A percentile compares a stretch with the other conserved stretches of the same genome.
phyloP scores from a whole-genome alignment of 2,329 filamentous ascomycete species.

The Amauroascus niger region DNA sequence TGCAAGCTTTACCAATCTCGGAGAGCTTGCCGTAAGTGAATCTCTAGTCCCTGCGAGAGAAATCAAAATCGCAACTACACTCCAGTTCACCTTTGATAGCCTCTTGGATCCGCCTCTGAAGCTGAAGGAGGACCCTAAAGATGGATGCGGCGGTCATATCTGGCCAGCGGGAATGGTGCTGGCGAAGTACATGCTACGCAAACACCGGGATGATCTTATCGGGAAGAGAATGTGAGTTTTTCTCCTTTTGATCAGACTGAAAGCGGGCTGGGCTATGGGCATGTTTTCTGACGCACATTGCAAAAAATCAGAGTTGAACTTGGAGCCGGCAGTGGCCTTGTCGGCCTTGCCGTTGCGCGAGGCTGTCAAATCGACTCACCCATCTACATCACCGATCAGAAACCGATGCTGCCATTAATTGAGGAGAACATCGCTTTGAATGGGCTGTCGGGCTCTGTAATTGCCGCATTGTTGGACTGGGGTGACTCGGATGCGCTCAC shows the following conservation, averaged over 20 bases:
- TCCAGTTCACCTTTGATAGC: conserved; percentile 57
- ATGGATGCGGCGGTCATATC: conserved; percentile 84
- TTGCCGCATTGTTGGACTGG: conserved; percentile 72
- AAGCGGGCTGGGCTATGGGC: neutral
- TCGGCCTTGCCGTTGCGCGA: conserved; percentile 55
- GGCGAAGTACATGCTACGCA: conserved; percentile 72
- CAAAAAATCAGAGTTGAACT: conserved; percentile 63
- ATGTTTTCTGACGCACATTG: neutral
- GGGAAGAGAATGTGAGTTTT: conserved; percentile 57
- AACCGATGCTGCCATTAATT: conserved; percentile 78
- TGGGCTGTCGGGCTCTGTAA: conserved; percentile 51
- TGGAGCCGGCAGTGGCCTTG: conserved; percentile 82
- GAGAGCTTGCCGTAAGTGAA: conserved; percentile 35
- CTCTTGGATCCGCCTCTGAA: conserved; percentile 60
- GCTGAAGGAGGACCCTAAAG: conserved; percentile 73
- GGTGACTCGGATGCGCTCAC: conserved; percentile 35
- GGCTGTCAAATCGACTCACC: conserved; percentile 46
- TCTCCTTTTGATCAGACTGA: neutral
- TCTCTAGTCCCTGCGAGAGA: conserved; percentile 47
- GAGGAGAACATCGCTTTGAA: conserved; percentile 79
- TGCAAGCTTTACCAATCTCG: neutral
- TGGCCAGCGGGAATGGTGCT: conserved; percentile 93
- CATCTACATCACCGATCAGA: conserved; percentile 79
- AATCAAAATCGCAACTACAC: conserved; percentile 45
- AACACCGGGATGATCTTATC: conserved; percentile 53